Percentiles rank a stretch among this genome's conserved stretches.
These are phyloP conservation scores for Fusarium globosum DNA, from an alignment of 2,329 filamentous ascomycete genomes.

Conservation along the genomic window DNA sequence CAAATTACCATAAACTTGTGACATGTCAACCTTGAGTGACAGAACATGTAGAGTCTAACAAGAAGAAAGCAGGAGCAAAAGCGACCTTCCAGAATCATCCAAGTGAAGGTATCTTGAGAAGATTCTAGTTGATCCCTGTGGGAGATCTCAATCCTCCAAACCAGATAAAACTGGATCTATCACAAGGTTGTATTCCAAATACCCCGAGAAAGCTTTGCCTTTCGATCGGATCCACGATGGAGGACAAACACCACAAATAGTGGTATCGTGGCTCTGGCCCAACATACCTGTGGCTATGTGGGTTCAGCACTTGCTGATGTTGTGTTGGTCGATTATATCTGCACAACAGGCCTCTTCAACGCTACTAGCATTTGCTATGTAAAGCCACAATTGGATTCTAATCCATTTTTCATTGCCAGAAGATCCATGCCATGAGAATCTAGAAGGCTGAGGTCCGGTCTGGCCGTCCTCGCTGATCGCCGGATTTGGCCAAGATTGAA, in stretches of 20 bases:
- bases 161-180: conserved; percentile 13
- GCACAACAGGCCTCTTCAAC: not conserved
- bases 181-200: conserved; percentile 28
- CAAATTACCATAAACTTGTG: not conserved
- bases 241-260: conserved; percentile 2
- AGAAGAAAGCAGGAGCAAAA: not conserved
- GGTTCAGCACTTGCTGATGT: conserved; percentile 23
- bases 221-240: conserved; percentile 1
- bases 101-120: not conserved
- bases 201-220: not conserved
- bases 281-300: not conserved
- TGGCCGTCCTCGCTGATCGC: conserved; percentile 18
- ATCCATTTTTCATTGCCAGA: not conserved
- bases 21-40: not conserved
- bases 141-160: conserved; percentile 11
- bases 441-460: conserved; percentile 26
- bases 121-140: conserved; percentile 3
- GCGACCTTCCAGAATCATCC: not conserved
- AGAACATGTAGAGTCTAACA: not conserved
- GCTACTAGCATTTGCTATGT: not conserved
- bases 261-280: not conserved
- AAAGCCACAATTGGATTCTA: not conserved
- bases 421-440: conserved; percentile 1
- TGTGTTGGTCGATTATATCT: not conserved
- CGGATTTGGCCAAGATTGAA: conserved; percentile 36